Evolutionary conservation across 345 rosid genomes (phyloP), one percentile per base, ranked within the genome.

Genomic region (Limnanthes douglasii): DNA sequence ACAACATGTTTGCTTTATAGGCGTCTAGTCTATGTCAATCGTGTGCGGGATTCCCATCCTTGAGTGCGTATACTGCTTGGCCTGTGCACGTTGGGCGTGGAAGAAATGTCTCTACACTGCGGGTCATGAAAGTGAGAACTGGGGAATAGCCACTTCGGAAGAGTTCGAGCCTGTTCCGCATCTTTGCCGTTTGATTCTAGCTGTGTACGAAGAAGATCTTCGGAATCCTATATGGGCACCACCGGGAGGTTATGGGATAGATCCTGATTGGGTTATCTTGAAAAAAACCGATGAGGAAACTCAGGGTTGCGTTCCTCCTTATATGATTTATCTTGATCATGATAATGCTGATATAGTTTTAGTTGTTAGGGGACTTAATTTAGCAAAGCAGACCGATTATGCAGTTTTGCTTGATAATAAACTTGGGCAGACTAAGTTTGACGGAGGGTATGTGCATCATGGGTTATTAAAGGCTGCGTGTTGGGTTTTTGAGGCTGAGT

Each of bases 391-490:
- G 62, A 52, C 77, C 44, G 97, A 88, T 45, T 83, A 88, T 49
- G 95, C 86, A 1, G 72, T 82, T 58, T 60, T 88, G 37, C 88
- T 88, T 22, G 95, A 83, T 57, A 69, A 88, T 53, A 82, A 78
- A 47, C 64, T 73, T 21, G 97, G 95, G 13, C 95, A 88, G 69
- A 61, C 90, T 0, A 78, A 73, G 63, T 79, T 88, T 40, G 74
- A 72, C 34, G 93, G 97, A 18, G 97, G 97, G 18, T 82, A 88
- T 57, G 95, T 82, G 15, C 97, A 88, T 31, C 78, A 73, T 48
- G 97, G 97, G 28, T 51, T 88, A 32, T 15, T 88, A 32, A 88
- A 82, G 65, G 72, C 97, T 0, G 97, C 95, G 5, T 46, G 37
- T 43, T 79, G 86, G 86, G 72, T 88, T 47, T 79, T 88, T 11